Conservation (phyloP, 768 basidiomycete species). For the Pisolithus microcarpus region DNA sequence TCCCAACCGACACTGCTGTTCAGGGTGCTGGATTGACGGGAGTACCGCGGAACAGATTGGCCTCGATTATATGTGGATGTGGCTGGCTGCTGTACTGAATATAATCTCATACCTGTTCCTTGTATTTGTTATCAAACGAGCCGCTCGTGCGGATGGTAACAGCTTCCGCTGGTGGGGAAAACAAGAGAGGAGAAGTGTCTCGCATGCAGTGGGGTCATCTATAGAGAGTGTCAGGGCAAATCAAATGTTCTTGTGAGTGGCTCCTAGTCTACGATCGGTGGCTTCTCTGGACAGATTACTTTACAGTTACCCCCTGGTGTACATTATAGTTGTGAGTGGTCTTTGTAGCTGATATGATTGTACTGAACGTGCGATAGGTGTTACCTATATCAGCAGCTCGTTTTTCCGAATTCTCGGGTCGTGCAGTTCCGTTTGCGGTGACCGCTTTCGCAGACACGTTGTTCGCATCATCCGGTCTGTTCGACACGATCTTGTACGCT, state of each 20-base stretch:
- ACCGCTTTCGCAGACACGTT: constrained; percentile 34
- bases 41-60: constrained; percentile 34
- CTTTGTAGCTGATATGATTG: background rate
- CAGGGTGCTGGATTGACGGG: constrained; percentile 48
- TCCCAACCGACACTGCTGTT: background rate
- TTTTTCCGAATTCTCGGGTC: constrained; percentile 29
- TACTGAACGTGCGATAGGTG: constrained; percentile 12
- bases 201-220: background rate
- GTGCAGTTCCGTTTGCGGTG: constrained; percentile 27
- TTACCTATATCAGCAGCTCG: constrained; percentile 38
- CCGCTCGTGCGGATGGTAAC: constrained; percentile 29
- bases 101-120: constrained; percentile 39
- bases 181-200: constrained; percentile 5
- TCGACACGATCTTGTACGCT: constrained; percentile 36
- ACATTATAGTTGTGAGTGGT: constrained; percentile 29
- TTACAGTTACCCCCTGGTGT: constrained; percentile 40
- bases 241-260: constrained; percentile 42
- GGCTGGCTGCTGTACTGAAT: constrained; percentile 38
- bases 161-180: constrained; percentile 13
- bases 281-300: constrained; percentile 1
- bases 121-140: constrained; percentile 35
- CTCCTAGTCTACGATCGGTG: background rate
- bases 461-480: constrained; percentile 38
- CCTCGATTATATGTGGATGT: constrained; percentile 49
- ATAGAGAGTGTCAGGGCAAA: constrained; percentile 29